Evolutionary conservation across 2,329 filamentous ascomycete genomes (phyloP).

Genomic region (Fusarium vanettenii): DNA sequence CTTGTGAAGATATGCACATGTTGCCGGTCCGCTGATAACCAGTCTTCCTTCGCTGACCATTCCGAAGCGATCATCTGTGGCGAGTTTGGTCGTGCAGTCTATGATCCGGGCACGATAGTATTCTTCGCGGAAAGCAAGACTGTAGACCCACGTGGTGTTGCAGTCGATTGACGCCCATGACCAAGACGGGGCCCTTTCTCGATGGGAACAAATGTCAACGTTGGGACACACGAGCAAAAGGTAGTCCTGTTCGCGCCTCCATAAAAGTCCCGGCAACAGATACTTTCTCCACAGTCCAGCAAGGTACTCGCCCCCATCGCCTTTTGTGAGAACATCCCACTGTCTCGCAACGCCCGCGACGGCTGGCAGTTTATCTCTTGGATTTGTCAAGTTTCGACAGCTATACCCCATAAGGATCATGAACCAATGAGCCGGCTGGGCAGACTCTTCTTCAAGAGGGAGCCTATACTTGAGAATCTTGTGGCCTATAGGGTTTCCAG

Average conservation of each 20-base stretch:
- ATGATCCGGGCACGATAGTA: neutral
- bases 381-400: neutral
- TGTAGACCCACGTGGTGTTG: neutral
- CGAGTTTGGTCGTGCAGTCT: neutral
- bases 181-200: neutral
- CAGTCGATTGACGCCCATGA: neutral
- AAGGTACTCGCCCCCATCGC: neutral
- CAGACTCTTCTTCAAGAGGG: neutral
- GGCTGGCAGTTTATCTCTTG: neutral
- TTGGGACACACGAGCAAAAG: neutral
- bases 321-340: neutral
- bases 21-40: neutral
- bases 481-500: neutral
- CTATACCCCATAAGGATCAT: neutral
- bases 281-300: neutral
- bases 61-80: neutral
- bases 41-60: neutral
- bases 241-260: neutral
- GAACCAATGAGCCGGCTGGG: neutral
- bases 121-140: neutral
- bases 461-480: neutral
- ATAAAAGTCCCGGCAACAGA: neutral
- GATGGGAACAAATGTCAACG: neutral
- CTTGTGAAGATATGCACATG: neutral
- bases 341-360: neutral